Evolutionary conservation across 2,329 filamentous ascomycete species (phyloP).

Genomic region (Apiospora hydei): DNA sequence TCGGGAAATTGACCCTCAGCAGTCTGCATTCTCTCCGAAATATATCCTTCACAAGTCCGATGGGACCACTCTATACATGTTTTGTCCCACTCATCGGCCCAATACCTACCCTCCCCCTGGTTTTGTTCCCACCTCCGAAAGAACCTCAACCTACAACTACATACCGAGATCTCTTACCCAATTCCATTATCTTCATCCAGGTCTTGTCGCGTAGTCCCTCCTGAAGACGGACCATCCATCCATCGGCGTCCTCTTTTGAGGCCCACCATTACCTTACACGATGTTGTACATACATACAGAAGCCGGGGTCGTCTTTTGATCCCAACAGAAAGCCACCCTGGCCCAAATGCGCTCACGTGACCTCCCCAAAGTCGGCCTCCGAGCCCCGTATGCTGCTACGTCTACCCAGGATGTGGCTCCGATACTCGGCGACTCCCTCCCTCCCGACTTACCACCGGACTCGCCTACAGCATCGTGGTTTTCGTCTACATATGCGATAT

Average conservation of each 20-base stretch:
- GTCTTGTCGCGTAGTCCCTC: neutral
- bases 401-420: neutral
- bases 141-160: neutral
- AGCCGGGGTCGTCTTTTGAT: neutral
- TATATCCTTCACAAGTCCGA: conserved; percentile 12
- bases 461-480: neutral
- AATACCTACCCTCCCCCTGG: neutral
- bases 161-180: neutral
- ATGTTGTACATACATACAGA: neutral
- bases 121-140: neutral
- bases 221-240: neutral
- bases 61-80: neutral
- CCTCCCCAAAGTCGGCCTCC: neutral
- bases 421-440: neutral
- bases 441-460: neutral
- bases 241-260: neutral
- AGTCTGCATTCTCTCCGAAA: neutral
- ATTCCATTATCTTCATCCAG: neutral
- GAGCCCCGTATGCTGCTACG: neutral
- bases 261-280: neutral
- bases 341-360: neutral
- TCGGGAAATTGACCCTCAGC: neutral
- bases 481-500: neutral
- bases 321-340: neutral
- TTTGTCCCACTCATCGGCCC: conserved; percentile 7